Conservation (phyloP, 495 filamentous ascomycete species). For the Penicillium canariense region DNA sequence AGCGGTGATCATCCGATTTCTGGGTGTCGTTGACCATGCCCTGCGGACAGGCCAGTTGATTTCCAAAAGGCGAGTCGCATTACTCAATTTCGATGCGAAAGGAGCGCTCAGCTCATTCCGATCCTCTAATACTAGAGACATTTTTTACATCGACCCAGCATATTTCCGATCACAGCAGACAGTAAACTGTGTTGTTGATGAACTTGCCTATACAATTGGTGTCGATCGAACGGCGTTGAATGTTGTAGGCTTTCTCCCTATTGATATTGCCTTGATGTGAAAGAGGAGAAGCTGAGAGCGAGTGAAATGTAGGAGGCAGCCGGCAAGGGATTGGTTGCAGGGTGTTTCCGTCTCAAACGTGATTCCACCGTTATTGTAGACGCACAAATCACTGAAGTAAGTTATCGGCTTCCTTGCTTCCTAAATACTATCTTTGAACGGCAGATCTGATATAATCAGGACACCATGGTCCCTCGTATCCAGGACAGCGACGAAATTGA, state of each 20-base stretch:
- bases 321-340: constrained; percentile 69
- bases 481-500: constrained; percentile 53
- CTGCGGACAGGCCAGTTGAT: constrained; percentile 59
- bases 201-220: constrained; percentile 70
- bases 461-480: constrained; percentile 62
- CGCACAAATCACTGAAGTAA: constrained; percentile 18
- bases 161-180: constrained; percentile 73
- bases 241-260: constrained; percentile 48
- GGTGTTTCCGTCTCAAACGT: constrained; percentile 45
- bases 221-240: constrained; percentile 38
- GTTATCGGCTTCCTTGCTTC: background rate
- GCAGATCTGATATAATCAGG: constrained; percentile 41
- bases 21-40: constrained; percentile 69
- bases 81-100: background rate
- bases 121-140: constrained; percentile 57
- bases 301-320: constrained; percentile 45
- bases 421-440: background rate
- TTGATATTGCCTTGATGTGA: background rate
- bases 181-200: constrained; percentile 79
- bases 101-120: background rate
- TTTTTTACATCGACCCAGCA: constrained; percentile 83
- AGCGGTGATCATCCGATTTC: constrained; percentile 64
- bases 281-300: background rate
- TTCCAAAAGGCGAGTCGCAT: constrained; percentile 65
- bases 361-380: constrained; percentile 23